A percentile compares a stretch with the other conserved stretches of the same genome.
phyloP scores from a whole-genome alignment of 225 moss, liverwort and hornwort genomes.

The Thuidium tamariscinum region DNA sequence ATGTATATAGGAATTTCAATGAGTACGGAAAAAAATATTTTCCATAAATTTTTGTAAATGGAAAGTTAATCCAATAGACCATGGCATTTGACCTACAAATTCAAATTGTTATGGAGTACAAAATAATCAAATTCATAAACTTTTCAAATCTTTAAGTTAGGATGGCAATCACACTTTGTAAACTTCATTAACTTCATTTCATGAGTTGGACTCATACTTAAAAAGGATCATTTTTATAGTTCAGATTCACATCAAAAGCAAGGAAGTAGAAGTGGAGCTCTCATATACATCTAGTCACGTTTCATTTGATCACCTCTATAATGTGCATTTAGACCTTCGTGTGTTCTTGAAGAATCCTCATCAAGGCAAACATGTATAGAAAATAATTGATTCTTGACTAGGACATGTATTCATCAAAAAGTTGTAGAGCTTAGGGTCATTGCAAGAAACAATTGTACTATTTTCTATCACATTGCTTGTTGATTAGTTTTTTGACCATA shows the following conservation, averaged over 20 bases:
- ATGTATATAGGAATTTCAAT: too few relatives aligned
- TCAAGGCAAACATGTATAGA: not conserved
- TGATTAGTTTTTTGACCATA: too few relatives aligned
- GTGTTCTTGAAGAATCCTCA: not conserved
- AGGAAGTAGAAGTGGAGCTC: not conserved
- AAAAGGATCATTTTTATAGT: too few relatives aligned
- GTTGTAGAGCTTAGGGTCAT: accelerated
- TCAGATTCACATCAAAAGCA: not conserved
- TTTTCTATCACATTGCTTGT: too few relatives aligned
- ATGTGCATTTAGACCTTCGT: not conserved
- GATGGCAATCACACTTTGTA: too few relatives aligned
- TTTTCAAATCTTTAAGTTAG: not conserved
- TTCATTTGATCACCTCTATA: not conserved
- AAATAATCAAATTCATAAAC: not conserved
- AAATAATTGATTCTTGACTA: not conserved
- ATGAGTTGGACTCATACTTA: too few relatives aligned
- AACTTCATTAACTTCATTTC: too few relatives aligned
- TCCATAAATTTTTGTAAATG: not conserved
- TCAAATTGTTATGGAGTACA: not conserved
- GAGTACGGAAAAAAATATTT: not conserved
- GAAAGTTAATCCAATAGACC: not conserved
- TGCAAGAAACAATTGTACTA: too few relatives aligned
- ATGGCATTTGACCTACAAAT: not conserved
- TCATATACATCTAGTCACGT: not conserved
- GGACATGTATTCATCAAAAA: not conserved